Conservation (phyloP, 139 green algal species). For the Asterochloris sp. region DNA sequence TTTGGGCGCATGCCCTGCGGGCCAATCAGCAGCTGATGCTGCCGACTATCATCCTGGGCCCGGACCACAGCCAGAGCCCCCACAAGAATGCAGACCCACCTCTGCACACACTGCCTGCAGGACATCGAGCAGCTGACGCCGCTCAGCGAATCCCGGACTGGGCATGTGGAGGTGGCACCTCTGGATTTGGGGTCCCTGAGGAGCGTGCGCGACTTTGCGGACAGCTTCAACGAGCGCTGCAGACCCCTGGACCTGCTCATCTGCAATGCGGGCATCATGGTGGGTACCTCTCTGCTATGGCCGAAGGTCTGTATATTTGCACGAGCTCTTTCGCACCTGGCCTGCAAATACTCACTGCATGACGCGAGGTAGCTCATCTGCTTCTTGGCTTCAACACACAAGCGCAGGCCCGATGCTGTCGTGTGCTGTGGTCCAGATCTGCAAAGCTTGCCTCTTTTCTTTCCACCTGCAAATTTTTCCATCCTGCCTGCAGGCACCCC, state of each 20-base stretch:
- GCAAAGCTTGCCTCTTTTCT: too few species aligned
- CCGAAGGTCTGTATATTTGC: too few species aligned
- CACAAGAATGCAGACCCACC: neutral
- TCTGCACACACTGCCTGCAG: neutral
- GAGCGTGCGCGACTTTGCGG: constrained; percentile 54
- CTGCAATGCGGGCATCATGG: constrained; percentile 71
- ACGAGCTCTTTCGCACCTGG: too few species aligned
- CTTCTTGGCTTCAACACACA: too few species aligned
- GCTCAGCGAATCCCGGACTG: neutral
- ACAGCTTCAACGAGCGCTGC: constrained; percentile 19
- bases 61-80: too few species aligned
- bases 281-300: neutral
- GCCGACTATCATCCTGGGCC: neutral
- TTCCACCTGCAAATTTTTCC: too few species aligned
- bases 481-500: constrained; percentile 18
- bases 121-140: neutral
- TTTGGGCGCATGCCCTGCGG: neutral
- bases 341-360: too few species aligned
- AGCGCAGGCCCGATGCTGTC: too few species aligned
- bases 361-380: too few species aligned
- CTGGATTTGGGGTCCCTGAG: constrained; percentile 52
- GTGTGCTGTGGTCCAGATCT: too few species aligned
- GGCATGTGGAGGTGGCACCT: constrained; percentile 32
- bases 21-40: neutral
- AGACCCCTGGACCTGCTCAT: constrained; percentile 57